Conservation (phyloP, 2,329 filamentous ascomycete genomes). For the Paraphaeosphaeria sporulosa region DNA sequence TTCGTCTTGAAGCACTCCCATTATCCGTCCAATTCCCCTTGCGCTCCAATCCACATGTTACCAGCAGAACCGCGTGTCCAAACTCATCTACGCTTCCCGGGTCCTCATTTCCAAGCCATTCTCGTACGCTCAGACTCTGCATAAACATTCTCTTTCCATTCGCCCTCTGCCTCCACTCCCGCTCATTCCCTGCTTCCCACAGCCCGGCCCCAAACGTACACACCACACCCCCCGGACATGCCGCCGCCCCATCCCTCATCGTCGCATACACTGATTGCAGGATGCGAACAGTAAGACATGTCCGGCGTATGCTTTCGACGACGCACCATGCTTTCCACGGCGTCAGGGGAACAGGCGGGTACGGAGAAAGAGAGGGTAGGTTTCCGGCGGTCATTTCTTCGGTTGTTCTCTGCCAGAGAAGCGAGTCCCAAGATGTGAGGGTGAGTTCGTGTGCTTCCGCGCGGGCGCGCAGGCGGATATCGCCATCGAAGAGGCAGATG, state of each 20-base stretch:
- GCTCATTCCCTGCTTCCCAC: not conserved
- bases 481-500: conserved; percentile 15
- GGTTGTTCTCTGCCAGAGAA: not conserved
- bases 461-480: conserved; percentile 14
- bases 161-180: not conserved
- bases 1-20: not conserved
- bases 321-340: conserved; percentile 1
- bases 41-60: not conserved
- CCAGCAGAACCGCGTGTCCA: conserved; percentile 5
- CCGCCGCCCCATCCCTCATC: not conserved
- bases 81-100: conserved; percentile 4
- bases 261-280: conserved; percentile 2
- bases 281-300: not conserved
- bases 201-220: conserved; percentile 5
- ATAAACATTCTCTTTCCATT: not conserved
- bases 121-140: not conserved
- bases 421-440: not conserved
- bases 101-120: not conserved
- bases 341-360: too few relatives aligned
- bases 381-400: not conserved
- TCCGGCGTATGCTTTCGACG: conserved; percentile 5
- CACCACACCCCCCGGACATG: not conserved
- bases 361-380: not conserved
- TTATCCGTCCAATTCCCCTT: not conserved
- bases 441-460: not conserved